These are phyloP conservation scores for Penicillium sp. DNA, from an alignment of 2,329 filamentous ascomycete species.

Conservation along the genomic window DNA sequence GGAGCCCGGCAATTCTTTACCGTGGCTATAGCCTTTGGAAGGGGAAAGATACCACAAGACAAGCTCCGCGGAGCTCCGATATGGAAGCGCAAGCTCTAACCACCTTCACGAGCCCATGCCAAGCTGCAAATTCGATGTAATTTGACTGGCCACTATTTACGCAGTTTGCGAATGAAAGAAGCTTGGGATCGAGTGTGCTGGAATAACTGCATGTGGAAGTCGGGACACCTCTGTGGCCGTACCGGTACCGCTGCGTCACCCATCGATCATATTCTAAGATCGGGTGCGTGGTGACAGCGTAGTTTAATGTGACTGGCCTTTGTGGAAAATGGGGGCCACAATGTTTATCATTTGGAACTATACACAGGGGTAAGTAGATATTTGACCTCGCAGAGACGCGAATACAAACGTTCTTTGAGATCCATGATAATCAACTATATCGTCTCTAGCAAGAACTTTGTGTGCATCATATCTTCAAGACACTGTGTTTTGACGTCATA, in stretches of 20 bases:
- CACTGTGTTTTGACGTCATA: not conserved
- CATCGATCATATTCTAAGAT: not conserved
- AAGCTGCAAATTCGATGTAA: not conserved
- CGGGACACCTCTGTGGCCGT: not conserved
- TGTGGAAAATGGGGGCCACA: not conserved
- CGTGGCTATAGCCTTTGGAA: not conserved
- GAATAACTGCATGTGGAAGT: not conserved
- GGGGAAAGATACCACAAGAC: not conserved
- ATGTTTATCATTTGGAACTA: not conserved
- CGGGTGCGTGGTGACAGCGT: not conserved
- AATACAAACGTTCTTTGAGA: no score
- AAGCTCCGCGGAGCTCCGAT: conserved; percentile 1
- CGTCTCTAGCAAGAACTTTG: not conserved
- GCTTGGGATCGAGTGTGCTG: no score
- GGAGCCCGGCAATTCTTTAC: not conserved
- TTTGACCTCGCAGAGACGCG: no score
- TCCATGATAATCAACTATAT: not conserved
- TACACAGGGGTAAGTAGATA: no score
- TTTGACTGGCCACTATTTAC: not conserved
- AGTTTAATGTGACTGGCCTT: not conserved
- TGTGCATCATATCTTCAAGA: not conserved
- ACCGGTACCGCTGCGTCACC: not conserved
- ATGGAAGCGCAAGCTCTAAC: not conserved
- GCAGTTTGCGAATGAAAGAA: not conserved
- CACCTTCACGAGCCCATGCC: not conserved